Percentiles rank a stretch among this genome's conserved stretches.
These are phyloP conservation scores for Beauveria medogensis DNA, from an alignment of 2,329 filamentous ascomycete genomes.

Conservation along the genomic window DNA sequence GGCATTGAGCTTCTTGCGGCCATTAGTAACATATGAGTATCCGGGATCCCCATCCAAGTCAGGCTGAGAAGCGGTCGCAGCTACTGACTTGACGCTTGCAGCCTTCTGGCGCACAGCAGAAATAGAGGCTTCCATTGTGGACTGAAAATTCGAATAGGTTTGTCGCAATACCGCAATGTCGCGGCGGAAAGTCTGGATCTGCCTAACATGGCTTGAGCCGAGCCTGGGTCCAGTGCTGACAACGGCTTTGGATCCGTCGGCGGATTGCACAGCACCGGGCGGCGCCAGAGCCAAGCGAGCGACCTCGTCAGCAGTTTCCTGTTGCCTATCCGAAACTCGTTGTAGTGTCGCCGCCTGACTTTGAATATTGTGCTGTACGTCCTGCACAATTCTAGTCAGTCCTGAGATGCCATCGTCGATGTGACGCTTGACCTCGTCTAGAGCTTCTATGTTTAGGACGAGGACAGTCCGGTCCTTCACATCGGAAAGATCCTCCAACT, in stretches of 20 bases:
- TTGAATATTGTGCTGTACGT: slow-evolving; percentile 74
- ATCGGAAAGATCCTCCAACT: slow-evolving; percentile 85
- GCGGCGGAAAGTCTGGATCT: slow-evolving; percentile 73
- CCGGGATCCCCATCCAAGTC: slow-evolving; percentile 70
- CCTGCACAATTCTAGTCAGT: slow-evolving; percentile 74
- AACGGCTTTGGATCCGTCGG: slow-evolving; percentile 32
- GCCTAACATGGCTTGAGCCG: slow-evolving; percentile 57
- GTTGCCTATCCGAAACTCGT: slow-evolving; percentile 80
- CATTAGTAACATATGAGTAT: slow-evolving; percentile 73
- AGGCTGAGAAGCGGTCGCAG: slow-evolving; percentile 62
- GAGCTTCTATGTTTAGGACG: slow-evolving; percentile 84
- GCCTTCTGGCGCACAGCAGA: slow-evolving; percentile 74
- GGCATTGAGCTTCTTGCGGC: slow-evolving; percentile 77
- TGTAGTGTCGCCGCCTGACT: slow-evolving; percentile 77
- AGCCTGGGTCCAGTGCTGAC: slow-evolving; percentile 33
- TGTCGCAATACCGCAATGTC: slow-evolving; percentile 89
- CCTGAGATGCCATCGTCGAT: slow-evolving; percentile 86
- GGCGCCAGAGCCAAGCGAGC: slow-evolving; percentile 47
- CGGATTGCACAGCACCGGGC: slow-evolving; percentile 31
- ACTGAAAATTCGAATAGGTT: slow-evolving; percentile 85
- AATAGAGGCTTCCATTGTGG: slow-evolving; percentile 86
- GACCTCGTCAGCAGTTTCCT: slow-evolving; percentile 83
- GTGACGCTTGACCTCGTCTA: slow-evolving; percentile 94
- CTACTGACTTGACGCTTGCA: slow-evolving; percentile 66
- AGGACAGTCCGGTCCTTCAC: slow-evolving; percentile 92